Percentiles rank a stretch among this genome's conserved stretches.
Conservation (phyloP, 1,284 basidiomycete genomes). For the Trametes hirsuta region DNA sequence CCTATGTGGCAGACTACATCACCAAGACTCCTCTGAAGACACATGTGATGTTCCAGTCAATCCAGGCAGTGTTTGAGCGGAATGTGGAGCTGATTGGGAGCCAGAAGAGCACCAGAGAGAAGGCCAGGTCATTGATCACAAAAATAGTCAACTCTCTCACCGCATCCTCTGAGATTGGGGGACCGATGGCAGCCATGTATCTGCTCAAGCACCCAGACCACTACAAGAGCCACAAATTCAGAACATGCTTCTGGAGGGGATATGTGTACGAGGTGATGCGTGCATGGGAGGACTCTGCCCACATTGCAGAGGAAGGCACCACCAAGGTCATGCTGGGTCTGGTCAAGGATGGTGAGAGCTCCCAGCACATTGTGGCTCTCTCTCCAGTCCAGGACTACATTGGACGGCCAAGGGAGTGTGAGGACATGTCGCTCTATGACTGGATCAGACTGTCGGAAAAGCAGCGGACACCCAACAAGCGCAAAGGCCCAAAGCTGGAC, state of each 20-base stretch:
- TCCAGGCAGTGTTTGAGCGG: too few relatives aligned
- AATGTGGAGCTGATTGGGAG: too few relatives aligned
- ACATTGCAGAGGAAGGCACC: too few relatives aligned
- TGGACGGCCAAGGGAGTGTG: neutral
- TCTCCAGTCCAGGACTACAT: neutral
- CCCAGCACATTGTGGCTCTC: too few relatives aligned
- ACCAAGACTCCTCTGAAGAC: conserved; percentile 31
- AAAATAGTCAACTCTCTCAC: neutral
- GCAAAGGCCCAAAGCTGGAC: neutral
- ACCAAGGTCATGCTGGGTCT: too few relatives aligned
- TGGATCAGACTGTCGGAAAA: neutral
- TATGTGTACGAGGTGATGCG: neutral
- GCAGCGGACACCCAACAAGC: neutral
- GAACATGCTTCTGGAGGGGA: conserved; percentile 10
- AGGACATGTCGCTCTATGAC: neutral
- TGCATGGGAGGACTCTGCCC: too few relatives aligned
- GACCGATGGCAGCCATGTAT: conserved; percentile 16
- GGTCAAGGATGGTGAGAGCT: too few relatives aligned
- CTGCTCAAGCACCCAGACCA: conserved; percentile 20
- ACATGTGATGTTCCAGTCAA: too few relatives aligned
- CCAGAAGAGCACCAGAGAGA: too few relatives aligned
- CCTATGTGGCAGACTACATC: conserved; percentile 45
- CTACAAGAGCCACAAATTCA: conserved; percentile 19
- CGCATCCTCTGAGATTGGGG: conserved; percentile 15
- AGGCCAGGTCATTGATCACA: too few relatives aligned